These are phyloP conservation scores for Suillus plorans DNA, from an alignment of 768 basidiomycete species.

Conservation along the genomic window DNA sequence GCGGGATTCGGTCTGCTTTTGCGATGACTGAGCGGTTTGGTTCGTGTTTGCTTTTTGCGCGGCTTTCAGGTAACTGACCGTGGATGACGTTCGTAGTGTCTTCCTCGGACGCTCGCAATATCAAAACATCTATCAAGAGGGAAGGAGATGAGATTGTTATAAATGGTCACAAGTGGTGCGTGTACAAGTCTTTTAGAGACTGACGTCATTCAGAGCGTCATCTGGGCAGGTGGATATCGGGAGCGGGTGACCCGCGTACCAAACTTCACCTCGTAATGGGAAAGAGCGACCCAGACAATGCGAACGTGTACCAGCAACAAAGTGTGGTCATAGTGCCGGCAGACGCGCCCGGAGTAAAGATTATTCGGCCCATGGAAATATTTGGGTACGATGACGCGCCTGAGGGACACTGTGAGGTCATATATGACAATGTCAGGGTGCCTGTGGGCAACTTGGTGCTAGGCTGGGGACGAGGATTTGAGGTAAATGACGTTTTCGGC, in stretches of 20 bases:
- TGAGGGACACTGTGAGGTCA: constrained; percentile 94
- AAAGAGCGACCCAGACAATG: constrained; percentile 86
- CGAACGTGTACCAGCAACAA: constrained; percentile 77
- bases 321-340: constrained; percentile 95
- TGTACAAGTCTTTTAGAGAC: constrained; percentile 10
- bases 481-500: constrained; percentile 43
- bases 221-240: constrained; percentile 88
- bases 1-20: constrained; percentile 92
- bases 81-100: constrained; percentile 46
- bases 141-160: constrained; percentile 90
- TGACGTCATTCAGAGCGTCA: neutral
- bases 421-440: constrained; percentile 92
- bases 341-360: constrained; percentile 79
- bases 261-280: constrained; percentile 93
- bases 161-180: constrained; percentile 94
- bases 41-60: constrained; percentile 30
- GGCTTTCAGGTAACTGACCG: constrained; percentile 12
- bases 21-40: constrained; percentile 96
- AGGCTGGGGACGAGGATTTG: constrained; percentile 95
- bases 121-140: constrained; percentile 79
- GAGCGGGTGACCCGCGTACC: constrained; percentile 91
- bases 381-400: constrained; percentile 96
- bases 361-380: constrained; percentile 91
- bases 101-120: constrained; percentile 96
- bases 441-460: constrained; percentile 80